Conservation (phyloP, 306 rosid species). For the barrel medic (Medicago truncatula) region DNA sequence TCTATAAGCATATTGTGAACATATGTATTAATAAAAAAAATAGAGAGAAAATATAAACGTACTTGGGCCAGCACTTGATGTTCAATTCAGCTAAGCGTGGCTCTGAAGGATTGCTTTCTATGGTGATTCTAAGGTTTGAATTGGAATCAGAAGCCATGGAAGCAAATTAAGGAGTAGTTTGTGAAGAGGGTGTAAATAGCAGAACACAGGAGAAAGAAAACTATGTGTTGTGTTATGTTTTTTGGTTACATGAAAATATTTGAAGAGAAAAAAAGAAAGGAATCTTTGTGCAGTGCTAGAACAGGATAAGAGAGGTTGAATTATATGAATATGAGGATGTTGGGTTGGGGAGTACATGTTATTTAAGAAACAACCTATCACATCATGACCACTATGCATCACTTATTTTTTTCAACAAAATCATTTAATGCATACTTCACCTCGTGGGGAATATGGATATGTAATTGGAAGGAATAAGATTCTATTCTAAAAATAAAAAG, state of each 20-base stretch:
- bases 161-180: slow-evolving; percentile 30
- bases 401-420: slow-evolving; percentile 42
- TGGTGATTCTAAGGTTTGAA: slow-evolving; percentile 63
- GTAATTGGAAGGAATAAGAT: slow-evolving; percentile 9
- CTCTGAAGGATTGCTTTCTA: slow-evolving; percentile 81
- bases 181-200: not conserved
- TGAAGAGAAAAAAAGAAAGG: slow-evolving; percentile 31
- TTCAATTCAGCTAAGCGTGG: slow-evolving; percentile 73
- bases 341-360: slow-evolving; percentile 23
- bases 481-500: not conserved
- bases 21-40: not conserved
- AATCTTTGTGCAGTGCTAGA: slow-evolving; percentile 44
- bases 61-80: slow-evolving; percentile 99
- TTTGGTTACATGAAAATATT: slow-evolving; percentile 30
- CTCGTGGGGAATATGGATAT: slow-evolving; percentile 35
- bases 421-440: slow-evolving; percentile 44
- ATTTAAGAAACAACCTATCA: slow-evolving; percentile 52
- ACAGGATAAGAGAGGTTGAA: slow-evolving; percentile 37
- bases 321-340: slow-evolving; percentile 13
- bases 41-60: slow-evolving; percentile 27
- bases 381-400: slow-evolving; percentile 40
- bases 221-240: not conserved
- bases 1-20: not conserved
- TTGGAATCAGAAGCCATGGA: slow-evolving; percentile 50
- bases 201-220: not conserved